These are phyloP conservation scores for Fabrea salina DNA, from an alignment of 169 alveolate species.

Conservation along the genomic window DNA sequence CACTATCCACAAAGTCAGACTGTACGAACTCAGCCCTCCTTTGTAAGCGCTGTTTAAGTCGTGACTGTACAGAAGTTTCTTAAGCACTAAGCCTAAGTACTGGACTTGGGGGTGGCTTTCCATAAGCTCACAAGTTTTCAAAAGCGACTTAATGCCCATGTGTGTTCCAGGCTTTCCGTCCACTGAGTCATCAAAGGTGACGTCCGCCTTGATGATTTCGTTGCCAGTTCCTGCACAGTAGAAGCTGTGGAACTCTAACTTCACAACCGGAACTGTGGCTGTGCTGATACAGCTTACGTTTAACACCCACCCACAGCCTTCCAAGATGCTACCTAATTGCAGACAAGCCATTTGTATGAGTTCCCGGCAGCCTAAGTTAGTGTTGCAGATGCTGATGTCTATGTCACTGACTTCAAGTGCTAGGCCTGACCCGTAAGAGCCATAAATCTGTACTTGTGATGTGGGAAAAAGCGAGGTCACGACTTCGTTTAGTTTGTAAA, in stretches of 20 bases:
- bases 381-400: background rate
- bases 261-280: constrained; percentile 9
- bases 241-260: background rate
- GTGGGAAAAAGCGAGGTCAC: background rate
- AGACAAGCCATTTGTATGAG: background rate
- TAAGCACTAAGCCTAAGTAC: background rate
- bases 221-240: background rate
- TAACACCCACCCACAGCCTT: background rate
- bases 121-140: background rate
- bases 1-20: background rate
- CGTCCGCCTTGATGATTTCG: background rate
- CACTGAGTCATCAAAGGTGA: background rate
- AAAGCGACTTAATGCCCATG: background rate
- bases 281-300: background rate
- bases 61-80: background rate
- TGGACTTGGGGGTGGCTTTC: background rate
- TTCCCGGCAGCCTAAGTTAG: background rate
- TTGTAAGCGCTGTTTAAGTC: background rate
- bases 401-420: constrained; percentile 15
- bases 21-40: constrained; percentile 23
- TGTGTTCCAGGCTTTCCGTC: background rate
- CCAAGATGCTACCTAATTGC: background rate
- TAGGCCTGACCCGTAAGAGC: background rate
- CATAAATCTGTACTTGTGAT: background rate
- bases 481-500: background rate